Base-by-base conservation (phyloP, 139 green algal species). In the Gonium pectorale region DNA sequence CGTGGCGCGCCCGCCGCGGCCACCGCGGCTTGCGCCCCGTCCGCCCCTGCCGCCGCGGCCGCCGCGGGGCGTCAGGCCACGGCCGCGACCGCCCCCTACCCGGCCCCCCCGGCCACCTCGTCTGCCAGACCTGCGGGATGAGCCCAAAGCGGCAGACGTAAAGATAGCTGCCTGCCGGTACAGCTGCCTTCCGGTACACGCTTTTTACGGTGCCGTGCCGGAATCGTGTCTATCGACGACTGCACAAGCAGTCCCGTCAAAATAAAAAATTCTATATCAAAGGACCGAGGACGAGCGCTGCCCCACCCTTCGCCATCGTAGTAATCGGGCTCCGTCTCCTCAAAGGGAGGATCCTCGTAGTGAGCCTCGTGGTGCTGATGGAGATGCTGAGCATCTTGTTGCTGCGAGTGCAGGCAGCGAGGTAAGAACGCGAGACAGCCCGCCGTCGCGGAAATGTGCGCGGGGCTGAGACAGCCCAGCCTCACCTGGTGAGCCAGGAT, bases 401-500 rank as follows among this genome's bases (percentile, higher is more conserved):
- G 54, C 29, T 84, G 64, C 46, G n/a, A 64, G 56, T 26, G 56
- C 56, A 64, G 17, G 21, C 46, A 54, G 46, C 11, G 46, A 54
- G 13, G 46, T 15, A 15, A 15, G 46, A 15, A 11, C 46, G 46
- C 13, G 46, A 54, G 46, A 24, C 13, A 54, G 46, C 46, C 46
- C 46, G 46, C 46, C 13, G 13, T 54, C 46, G 46, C 46, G 13
- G 46, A 54, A 11, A n/a, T n/a, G n/a, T n/a, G n/a, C n/a, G n/a
- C n/a, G n/a, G n/a, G n/a, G n/a, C n/a, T n/a, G n/a, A n/a, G n/a
- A n/a, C n/a, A n/a, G n/a, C n/a, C n/a, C n/a, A n/a, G n/a, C n/a
- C 81, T 22, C 21, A 85, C 90, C 82, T 94, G 92, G 26, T 89
- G 52, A 0, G 85, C 85, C 9, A 96, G 81, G 52, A 96, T 95